Conservation (phyloP, 129 eudicot genomes). For the Helianthus annuus region DNA sequence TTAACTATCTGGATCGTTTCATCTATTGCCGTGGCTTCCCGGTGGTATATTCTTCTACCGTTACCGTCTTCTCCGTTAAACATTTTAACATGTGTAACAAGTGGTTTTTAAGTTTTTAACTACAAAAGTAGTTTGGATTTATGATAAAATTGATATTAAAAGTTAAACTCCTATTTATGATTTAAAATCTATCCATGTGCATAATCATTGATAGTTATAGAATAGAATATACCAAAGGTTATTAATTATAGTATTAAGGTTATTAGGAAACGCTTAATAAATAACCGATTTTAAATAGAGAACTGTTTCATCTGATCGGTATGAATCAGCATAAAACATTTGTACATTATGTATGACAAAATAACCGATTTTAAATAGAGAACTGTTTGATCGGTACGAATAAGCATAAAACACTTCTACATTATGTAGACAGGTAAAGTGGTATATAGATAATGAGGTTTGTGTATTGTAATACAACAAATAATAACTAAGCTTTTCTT, state of each 20-base stretch:
- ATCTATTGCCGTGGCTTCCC: slow-evolving; percentile 68
- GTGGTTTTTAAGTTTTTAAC: neutral
- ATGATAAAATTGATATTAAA: neutral
- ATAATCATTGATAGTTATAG: neutral
- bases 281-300: too few species aligned
- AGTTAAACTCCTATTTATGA: neutral
- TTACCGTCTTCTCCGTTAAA: neutral
- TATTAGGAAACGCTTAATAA: too few species aligned
- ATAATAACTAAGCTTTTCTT: too few species aligned
- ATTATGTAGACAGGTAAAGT: too few species aligned
- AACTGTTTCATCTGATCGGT: too few species aligned
- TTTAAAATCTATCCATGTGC: neutral
- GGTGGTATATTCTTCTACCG: slow-evolving; percentile 47
- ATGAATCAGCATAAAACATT: too few species aligned
- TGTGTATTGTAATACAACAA: too few species aligned
- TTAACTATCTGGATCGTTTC: slow-evolving; percentile 87
- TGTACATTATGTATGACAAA: too few species aligned
- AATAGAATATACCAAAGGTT: neutral
- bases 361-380: too few species aligned
- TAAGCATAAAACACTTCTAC: too few species aligned
- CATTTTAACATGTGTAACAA: neutral
- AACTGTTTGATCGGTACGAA: too few species aligned
- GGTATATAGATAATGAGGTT: too few species aligned
- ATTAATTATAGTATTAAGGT: neutral
- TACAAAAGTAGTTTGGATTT: slow-evolving; percentile 10